Evolutionary conservation across 768 basidiomycete species (phyloP).

Genomic region (Daedaleopsis nitida): DNA sequence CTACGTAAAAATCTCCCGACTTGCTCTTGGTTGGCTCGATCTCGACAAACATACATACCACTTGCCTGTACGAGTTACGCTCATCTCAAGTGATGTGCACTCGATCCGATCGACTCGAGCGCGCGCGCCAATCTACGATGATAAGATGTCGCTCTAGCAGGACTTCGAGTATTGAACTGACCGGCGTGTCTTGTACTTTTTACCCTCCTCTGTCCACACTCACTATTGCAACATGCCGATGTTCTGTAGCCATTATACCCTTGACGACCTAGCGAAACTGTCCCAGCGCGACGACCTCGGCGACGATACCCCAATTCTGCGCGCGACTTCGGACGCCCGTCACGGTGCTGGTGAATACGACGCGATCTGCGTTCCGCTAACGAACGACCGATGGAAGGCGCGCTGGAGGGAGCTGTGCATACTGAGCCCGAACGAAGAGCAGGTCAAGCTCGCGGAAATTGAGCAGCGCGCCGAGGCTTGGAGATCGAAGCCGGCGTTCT

Average conservation of each 20-base stretch:
- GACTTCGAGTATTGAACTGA: too few relatives aligned
- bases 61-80: too few relatives aligned
- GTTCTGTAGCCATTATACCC: slow-evolving; percentile 28
- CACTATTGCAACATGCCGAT: slow-evolving; percentile 20
- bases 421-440: slow-evolving; percentile 46
- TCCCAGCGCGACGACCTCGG: slow-evolving; percentile 19
- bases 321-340: slow-evolving; percentile 52
- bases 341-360: slow-evolving; percentile 64
- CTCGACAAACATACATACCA: too few relatives aligned
- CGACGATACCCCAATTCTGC: slow-evolving; percentile 49
- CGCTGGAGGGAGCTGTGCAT: slow-evolving; percentile 92
- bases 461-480: slow-evolving; percentile 81
- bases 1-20: neutral
- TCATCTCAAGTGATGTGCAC: neutral
- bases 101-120: slow-evolving; percentile 5
- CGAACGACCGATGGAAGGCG: slow-evolving; percentile 81
- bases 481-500: slow-evolving; percentile 81
- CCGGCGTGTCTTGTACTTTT: neutral
- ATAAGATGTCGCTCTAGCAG: slow-evolving; percentile 14
- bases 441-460: slow-evolving; percentile 40
- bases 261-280: slow-evolving; percentile 28
- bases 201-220: neutral
- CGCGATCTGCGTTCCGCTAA: slow-evolving; percentile 80
- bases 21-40: too few relatives aligned
- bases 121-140: slow-evolving; percentile 16